Evolutionary conservation across 257 asterid species (phyloP), one percentile per base, ranked within the genome.

Genomic region (Nicotiana tomentosiformis): DNA sequence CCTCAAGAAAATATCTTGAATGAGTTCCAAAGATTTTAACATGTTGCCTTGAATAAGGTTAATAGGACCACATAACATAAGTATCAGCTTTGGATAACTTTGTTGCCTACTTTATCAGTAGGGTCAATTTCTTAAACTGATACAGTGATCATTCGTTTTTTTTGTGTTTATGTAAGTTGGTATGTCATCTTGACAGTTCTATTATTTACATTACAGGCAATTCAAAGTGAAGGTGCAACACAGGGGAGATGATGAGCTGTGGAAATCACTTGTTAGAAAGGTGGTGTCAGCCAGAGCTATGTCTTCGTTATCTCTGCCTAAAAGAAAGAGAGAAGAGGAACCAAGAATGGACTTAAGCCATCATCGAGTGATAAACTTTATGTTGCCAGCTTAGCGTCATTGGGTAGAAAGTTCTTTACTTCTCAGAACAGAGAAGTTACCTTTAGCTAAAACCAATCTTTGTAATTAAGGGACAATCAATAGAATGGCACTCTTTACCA

Each of bases 241-340:
- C 82, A 84, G 82, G 65, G 88, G 87, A 7, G 89, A 67, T 0
- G 97, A 91, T 53, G 33, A 87, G 12, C 85, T 91, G 78, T 94
- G 98, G 98, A 87, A 82, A 65, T 83, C 92, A 77, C 94, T 94
- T 1, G 97, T 91, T 84, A 88, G 77, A 77, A 94, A 92, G 88
- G 98, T 94, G 61, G 85, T 85, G 4, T 91, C 93, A 1, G 98
- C 95, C 20, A 91, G 86, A 84, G 85, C 90, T 23, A 85, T 91
- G 1, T 90, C 94, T n/a, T 91, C 95, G 10, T 81, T 94, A 83
- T 87, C 95, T 49, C 85, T 89, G 57, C 90, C 90, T 26, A 90
- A 89, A 90, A 89, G 95, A 85, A 92, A 90, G 84, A 87, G 95
- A 49, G 93, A 85, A 82, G 90, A 87, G 7, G 91, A 84, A 81